Conservation (phyloP, 2,329 filamentous ascomycete species). For the Ascochyta viciae-villosae region DNA sequence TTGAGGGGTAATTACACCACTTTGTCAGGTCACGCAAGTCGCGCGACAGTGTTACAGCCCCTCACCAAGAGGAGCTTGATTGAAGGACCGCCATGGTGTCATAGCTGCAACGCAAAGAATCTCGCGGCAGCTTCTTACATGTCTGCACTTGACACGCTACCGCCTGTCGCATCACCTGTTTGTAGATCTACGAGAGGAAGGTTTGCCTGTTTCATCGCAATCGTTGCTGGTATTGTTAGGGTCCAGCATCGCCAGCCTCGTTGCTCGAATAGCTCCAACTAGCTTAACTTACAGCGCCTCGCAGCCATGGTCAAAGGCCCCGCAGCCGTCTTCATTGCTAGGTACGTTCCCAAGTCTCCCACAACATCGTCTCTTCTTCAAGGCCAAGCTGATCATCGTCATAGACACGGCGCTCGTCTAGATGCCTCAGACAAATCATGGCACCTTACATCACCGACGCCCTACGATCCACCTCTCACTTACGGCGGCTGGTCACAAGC, state of each 20-base stretch:
- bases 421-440: constrained; percentile 95
- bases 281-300: constrained; percentile 16
- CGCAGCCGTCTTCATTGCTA: constrained; percentile 58
- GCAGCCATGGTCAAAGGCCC: constrained; percentile 54
- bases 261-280: constrained; percentile 14
- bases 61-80: constrained; percentile 10
- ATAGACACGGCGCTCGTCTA: constrained; percentile 87
- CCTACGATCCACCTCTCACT: constrained; percentile 93
- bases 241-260: background rate
- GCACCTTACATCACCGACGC: constrained; percentile 90
- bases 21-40: constrained; percentile 13
- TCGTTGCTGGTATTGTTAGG: constrained; percentile 2
- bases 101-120: constrained; percentile 31
- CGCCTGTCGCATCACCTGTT: background rate
- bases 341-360: constrained; percentile 42
- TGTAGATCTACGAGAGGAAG: constrained; percentile 5
- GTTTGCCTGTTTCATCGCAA: constrained; percentile 5
- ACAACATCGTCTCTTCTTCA: constrained; percentile 7
- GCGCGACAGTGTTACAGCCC: constrained; percentile 14
- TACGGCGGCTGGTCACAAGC: constrained; percentile 94
- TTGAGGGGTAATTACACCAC: constrained; percentile 8
- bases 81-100: constrained; percentile 26
- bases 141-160: constrained; percentile 6
- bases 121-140: constrained; percentile 16
- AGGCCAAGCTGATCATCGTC: constrained; percentile 20